Evolutionary conservation across 495 filamentous ascomycete species (phyloP), one percentile per base, ranked within the genome.

Genomic region (Lasiosphaeris hirsuta): DNA sequence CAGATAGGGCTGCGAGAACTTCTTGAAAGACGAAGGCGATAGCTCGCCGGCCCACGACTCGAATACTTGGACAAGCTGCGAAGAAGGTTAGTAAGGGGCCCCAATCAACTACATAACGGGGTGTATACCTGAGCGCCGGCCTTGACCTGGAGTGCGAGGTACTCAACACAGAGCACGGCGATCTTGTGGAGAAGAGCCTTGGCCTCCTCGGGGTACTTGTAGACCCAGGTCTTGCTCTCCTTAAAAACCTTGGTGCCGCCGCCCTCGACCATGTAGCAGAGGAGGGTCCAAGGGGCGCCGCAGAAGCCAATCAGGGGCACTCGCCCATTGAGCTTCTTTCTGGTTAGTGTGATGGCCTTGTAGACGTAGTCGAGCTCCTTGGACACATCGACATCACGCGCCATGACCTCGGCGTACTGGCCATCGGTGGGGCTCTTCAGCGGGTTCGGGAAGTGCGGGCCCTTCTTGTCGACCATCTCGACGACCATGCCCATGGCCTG

Each of bases 251-350:
- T 97, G 66, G 85, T 92, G 10, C 94, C 92, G 10, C 94, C 94
- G 6, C 94, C 94, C 72, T 98, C 94, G 11, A 96, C 90, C 94
- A 98, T 98, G 73, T 98, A 98, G 77, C 91, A 94, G 62, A 97
- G 78, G 57, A 98, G 73, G 0, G 94, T 98, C 91, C 94, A 98
- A 1, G 94, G 94, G 2, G 94, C 92, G 14, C 94, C 94, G 65
- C 92, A 96, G 74, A 98, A 98, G n/a, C 94, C 94, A 68, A 96
- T 90, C 46, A 98, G 73, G 5, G 94, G 94, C 23, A 98, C 95
- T 11, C 90, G 79, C 8, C 92, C 94, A 47, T 86, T 75, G 33
- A 98, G 74, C 76, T 96, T 97, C 67, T 88, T 79, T 63, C 94
- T 81, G 8, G 94, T 97, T 60, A 96, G 72, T 1, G 90, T 91